Base-by-base conservation (phyloP, 2,329 filamentous ascomycete genomes). In the Neonectria coccinea region DNA sequence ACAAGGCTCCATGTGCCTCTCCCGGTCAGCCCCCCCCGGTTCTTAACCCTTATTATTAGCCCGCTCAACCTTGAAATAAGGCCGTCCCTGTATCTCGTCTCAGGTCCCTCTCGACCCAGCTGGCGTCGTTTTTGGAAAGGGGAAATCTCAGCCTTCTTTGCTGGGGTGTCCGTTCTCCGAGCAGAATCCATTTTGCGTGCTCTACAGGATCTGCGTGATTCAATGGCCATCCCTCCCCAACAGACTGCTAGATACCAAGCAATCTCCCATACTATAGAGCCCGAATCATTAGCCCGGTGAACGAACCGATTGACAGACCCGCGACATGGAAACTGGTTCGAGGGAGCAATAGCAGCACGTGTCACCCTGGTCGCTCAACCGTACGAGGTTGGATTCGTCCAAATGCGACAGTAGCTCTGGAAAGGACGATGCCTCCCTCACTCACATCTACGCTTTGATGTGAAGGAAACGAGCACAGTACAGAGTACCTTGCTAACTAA, bases 61-160 rank as follows among this genome's bases (percentile, higher is more conserved):
- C n/a, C 41, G 22, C 31, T 42, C 48, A 22, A 20, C 48, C 59
- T 57, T 25, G 31, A 57, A 57, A 57, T 47, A 62, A 45, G 12
- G 42, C 42, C 58, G 51, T 18, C 47, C 18, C 52, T 10, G 50
- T 55, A 47, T 52, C 41, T 58, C 55, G 60, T 63, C 50, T 55
- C 50, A 63, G 55, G 55, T 53, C 60, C 45, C 50, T 47, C 57
- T 44, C 10, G 42, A 16, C 57, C 25, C 14, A 18, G 29, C 47
- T 59, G 50, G 57, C 50, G 50, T 59, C 57, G 39, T 54, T 47
- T n/a, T 55, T 36, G 55, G 48, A 58, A 58, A 63, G 47, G 42
- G 50, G 58, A 42, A 41, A 36, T 20, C 50, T 63, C 54, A 55
- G 42, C 48, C 41, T 48, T 63, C 20, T 56, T 56, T 54, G 51